Evolutionary conservation across 1,284 basidiomycete genomes (phyloP).

Genomic region (Ustilago xerochloae): DNA sequence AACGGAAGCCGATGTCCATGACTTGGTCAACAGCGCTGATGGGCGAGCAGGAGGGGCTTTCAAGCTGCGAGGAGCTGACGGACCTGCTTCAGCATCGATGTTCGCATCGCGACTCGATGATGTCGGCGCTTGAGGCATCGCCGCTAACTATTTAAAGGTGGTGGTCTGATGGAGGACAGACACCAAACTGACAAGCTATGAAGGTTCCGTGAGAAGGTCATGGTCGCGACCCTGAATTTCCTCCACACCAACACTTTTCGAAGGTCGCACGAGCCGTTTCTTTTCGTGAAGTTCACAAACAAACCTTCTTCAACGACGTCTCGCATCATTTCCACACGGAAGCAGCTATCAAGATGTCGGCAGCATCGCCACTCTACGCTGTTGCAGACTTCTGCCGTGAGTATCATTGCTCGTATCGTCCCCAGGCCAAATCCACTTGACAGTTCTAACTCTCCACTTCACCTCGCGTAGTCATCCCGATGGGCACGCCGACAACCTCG

Average conservation of each 20-base stretch:
- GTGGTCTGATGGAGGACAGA: neutral
- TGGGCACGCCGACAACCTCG: constrained; percentile 63
- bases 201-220: constrained; percentile 3
- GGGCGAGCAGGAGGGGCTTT: constrained; percentile 11
- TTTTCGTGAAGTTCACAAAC: no score
- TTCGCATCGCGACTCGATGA: neutral
- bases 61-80: constrained; percentile 1
- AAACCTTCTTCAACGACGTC: no score
- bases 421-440: neutral
- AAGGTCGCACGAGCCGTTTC: constrained; percentile 15
- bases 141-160: neutral
- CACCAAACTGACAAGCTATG: neutral
- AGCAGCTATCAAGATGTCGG: constrained; percentile 12
- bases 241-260: constrained; percentile 40
- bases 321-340: no score
- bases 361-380: constrained; percentile 36
- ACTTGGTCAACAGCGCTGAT: constrained; percentile 16
- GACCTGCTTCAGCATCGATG: constrained; percentile 1
- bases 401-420: neutral
- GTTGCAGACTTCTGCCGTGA: constrained; percentile 62
- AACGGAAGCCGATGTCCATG: constrained; percentile 33
- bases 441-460: neutral
- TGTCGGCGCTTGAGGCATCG: constrained; percentile 16
- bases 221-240: neutral
- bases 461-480: constrained; percentile 58